A percentile compares a stretch with the other conserved stretches of the same genome.
These are phyloP conservation scores for Andrographis paniculata DNA, from an alignment of 305 asterid species.

Conservation along the genomic window DNA sequence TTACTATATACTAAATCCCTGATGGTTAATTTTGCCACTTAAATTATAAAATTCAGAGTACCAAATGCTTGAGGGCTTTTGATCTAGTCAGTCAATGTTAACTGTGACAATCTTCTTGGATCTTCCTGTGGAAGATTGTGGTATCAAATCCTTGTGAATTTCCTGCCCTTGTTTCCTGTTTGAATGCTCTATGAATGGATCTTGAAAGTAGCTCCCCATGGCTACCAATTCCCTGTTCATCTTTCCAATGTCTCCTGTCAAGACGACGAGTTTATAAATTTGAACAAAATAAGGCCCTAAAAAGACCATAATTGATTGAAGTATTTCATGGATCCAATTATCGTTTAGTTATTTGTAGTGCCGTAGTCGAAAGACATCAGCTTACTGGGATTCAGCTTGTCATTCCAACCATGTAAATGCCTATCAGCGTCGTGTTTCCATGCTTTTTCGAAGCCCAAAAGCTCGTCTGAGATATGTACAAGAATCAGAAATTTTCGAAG, in stretches of 20 bases:
- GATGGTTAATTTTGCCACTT: too few species aligned
- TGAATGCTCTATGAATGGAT: conserved; percentile 22
- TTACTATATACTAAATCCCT: too few species aligned
- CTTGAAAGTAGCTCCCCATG: conserved; percentile 20
- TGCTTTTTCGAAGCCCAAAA: conserved; percentile 50
- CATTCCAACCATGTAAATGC: conserved; percentile 31
- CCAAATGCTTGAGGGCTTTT: too few species aligned
- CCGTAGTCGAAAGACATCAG: background rate
- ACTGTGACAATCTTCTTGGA: conserved; percentile 43
- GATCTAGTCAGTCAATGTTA: conserved; percentile 37
- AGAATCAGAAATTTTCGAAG: conserved; percentile 9
- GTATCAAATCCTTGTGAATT: background rate
- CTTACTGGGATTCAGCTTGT: conserved; percentile 25
- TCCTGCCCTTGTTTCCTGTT: conserved; percentile 5
- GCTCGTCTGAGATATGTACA: conserved; percentile 41
- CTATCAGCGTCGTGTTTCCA: conserved; percentile 51
- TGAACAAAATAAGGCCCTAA: too few species aligned
- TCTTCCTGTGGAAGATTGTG: conserved; percentile 21
- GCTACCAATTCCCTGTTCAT: conserved; percentile 14
- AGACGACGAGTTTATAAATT: too few species aligned
- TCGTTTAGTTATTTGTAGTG: background rate
- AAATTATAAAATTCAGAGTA: too few species aligned
- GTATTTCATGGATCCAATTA: too few species aligned
- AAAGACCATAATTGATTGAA: too few species aligned
- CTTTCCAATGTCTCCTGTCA: conserved; percentile 20